These are phyloP conservation scores for Mentha longifolia DNA, from an alignment of 257 asterid genomes.

Conservation along the genomic window DNA sequence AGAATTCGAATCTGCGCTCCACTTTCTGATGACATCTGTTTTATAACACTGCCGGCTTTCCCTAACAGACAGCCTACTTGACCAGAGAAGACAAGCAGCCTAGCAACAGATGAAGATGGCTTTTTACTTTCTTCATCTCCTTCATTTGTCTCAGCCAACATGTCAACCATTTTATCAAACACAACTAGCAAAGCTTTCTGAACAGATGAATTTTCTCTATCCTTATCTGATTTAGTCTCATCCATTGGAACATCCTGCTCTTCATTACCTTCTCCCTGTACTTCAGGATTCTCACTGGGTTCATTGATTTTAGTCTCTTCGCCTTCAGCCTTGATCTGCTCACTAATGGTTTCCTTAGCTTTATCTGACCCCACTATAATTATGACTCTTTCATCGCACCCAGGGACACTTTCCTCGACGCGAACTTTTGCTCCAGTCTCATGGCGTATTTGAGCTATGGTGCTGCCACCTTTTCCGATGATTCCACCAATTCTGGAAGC, in stretches of 20 bases:
- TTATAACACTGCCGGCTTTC: slow-evolving; percentile 78
- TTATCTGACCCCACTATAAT: slow-evolving; percentile 51
- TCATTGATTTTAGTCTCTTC: slow-evolving; percentile 46
- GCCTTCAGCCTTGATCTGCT: slow-evolving; percentile 46
- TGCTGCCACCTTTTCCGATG: slow-evolving; percentile 65
- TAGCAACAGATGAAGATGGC: slow-evolving; percentile 47
- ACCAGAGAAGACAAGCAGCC: slow-evolving; percentile 73
- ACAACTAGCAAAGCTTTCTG: slow-evolving; percentile 78
- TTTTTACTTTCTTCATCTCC: slow-evolving; percentile 67
- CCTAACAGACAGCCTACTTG: slow-evolving; percentile 86
- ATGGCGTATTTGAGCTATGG: slow-evolving; percentile 65
- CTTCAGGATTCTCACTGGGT: slow-evolving; percentile 42
- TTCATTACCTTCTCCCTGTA: slow-evolving; percentile 45
- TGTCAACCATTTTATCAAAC: slow-evolving; percentile 66
- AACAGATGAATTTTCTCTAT: slow-evolving; percentile 51
- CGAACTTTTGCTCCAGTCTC: slow-evolving; percentile 72
- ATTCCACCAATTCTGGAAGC: slow-evolving; percentile 58
- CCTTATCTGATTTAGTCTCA: slow-evolving; percentile 45
- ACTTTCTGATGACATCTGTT: slow-evolving; percentile 85
- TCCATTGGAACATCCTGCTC: slow-evolving; percentile 50
- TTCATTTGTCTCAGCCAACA: slow-evolving; percentile 51
- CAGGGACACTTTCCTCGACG: slow-evolving; percentile 73
- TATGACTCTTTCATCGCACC: slow-evolving; percentile 82
- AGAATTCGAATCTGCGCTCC: slow-evolving; percentile 89
- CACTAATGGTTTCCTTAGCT: slow-evolving; percentile 42